Evolutionary conservation across 1,284 basidiomycete species (phyloP), one percentile per base, ranked within the genome.

Genomic region (Veloboletus limbatus): DNA sequence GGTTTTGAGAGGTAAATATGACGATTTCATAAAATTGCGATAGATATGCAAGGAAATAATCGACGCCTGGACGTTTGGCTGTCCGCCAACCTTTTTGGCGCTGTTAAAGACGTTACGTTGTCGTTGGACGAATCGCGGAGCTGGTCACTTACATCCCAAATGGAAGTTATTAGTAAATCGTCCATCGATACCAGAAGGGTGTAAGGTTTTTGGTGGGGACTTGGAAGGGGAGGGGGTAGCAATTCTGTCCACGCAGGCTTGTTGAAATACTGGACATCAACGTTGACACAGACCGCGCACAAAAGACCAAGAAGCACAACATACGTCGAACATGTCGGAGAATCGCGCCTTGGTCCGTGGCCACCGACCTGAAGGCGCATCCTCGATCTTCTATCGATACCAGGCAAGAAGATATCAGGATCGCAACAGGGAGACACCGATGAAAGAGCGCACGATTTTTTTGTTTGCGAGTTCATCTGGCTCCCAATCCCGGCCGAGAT

Each of bases 11-110:
- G 11, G 95, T 97, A 74, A 98, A 99, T 45, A 99, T 75, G 18
- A 99, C 95, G 52, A 99, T 85, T 73, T 99, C 96, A 69, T 93
- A 99, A 71, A 97, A 98, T 62, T 97, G 95, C 0, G 92, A 93
- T 34, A 99, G 78, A 68, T 99, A 98, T 26, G 82, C 94, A 40
- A 99, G 75, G 79, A 98, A 99, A 70, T 98, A 97, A 66, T 99
- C 97, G 8, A 96, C 88, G 3, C 97, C 97, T 2, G 96, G 96
- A 42, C 97, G 83, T 69, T 95, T 95, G 28, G 91, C 92, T 3
- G 91, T 94, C 55, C 89, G 76, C 92, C 92, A 95, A 26, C 92
- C 92, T 57, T 88, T 74, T 72, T 86, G 77, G 43, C 91, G 83
- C 90, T 92, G 49, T 20, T 9, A 26, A 43, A 47, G 17, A 50